phyloP scores from a whole-genome alignment of 441 rosid genomes.

The Adansonia gregorii region DNA sequence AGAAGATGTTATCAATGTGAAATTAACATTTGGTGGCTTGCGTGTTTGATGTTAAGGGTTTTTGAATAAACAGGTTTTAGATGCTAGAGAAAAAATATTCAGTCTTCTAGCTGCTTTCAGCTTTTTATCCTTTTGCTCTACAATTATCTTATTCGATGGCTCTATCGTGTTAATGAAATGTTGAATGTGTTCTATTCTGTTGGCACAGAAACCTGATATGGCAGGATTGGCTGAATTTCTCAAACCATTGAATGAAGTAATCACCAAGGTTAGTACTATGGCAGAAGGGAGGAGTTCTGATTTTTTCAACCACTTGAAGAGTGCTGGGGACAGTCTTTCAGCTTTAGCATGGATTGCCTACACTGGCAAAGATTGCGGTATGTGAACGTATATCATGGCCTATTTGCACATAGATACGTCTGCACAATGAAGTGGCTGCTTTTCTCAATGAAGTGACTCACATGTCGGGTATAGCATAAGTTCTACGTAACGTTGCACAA shows the following conservation, averaged over 20 bases:
- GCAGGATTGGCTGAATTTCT: conserved; percentile 76
- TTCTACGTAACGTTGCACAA: not conserved
- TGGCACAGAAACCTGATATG: conserved; percentile 73
- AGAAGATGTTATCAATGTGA: not conserved
- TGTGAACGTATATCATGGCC: conserved; percentile 28
- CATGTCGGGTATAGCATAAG: not conserved
- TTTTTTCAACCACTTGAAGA: conserved; percentile 85
- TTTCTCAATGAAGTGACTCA: conserved; percentile 1
- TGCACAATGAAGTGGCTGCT: not conserved
- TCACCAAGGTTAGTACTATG: conserved; percentile 71
- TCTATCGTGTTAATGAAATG: not conserved
- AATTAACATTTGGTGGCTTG: conserved; percentile 8
- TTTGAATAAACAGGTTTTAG: not conserved
- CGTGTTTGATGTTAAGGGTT: not conserved
- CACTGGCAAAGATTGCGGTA: conserved; percentile 92
- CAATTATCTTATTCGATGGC: not conserved
- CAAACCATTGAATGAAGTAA: conserved; percentile 79
- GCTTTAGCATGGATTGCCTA: conserved; percentile 96
- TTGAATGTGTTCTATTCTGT: conserved; percentile 24
- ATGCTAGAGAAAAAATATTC: not conserved
- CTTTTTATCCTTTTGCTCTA: not conserved
- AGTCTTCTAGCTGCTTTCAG: not conserved
- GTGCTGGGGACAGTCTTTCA: conserved; percentile 75
- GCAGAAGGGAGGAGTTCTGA: conserved; percentile 84
- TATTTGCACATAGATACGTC: not conserved